Percentiles rank a stretch among this genome's conserved stretches.
Conservation (phyloP, 2,329 filamentous ascomycete species). For the Fulvia fulva region DNA sequence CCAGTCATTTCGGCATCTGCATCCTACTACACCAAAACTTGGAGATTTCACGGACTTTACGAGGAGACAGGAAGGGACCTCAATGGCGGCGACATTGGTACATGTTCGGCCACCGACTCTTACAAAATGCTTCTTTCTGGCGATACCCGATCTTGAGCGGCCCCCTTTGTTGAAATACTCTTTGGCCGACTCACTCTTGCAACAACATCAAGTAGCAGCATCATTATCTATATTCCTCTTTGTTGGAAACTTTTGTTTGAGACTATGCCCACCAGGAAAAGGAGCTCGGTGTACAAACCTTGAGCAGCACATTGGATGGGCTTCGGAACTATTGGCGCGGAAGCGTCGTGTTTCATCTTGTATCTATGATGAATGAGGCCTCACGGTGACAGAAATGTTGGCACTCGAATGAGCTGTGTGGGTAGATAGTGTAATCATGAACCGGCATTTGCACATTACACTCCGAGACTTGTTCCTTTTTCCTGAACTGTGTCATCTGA, state of each 20-base stretch:
- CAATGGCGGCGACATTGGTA: not conserved
- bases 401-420: not conserved
- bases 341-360: not conserved
- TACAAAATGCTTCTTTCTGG: constrained; percentile 16
- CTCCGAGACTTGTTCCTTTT: not conserved
- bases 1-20: constrained; percentile 11
- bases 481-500: not conserved
- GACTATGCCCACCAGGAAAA: not conserved
- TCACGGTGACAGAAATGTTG: not conserved
- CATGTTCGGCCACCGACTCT: constrained; percentile 7
- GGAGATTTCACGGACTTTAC: not conserved
- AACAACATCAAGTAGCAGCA: not conserved
- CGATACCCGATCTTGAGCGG: constrained; percentile 14
- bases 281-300: constrained; percentile 12
- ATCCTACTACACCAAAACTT: not conserved
- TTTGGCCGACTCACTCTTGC: constrained; percentile 2
- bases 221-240: not conserved
- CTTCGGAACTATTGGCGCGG: not conserved
- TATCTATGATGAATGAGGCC: constrained; percentile 3
- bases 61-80: not conserved
- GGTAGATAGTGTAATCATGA: constrained; percentile 13
- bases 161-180: constrained; percentile 1
- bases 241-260: not conserved
- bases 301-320: constrained; percentile 4
- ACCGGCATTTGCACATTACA: constrained; percentile 1